Conservation (phyloP, 2,329 filamentous ascomycete genomes). For the Cordyceps cateniannulata region DNA sequence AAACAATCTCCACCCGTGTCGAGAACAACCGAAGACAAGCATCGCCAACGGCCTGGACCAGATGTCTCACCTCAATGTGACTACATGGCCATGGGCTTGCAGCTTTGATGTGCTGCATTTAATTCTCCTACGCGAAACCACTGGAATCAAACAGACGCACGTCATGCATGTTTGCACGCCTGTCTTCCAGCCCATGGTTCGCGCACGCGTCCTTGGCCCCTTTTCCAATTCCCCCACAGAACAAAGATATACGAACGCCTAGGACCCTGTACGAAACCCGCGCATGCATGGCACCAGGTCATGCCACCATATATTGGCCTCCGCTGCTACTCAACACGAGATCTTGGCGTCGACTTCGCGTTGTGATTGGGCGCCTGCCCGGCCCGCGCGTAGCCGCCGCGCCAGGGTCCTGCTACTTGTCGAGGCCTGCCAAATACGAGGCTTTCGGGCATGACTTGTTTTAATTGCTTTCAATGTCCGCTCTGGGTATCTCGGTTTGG, state of each 20-base stretch:
- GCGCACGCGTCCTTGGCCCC: background rate
- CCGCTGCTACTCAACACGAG: constrained; percentile 9
- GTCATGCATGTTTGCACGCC: background rate
- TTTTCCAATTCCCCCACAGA: background rate
- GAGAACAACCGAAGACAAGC: background rate
- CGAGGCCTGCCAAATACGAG: constrained; percentile 2
- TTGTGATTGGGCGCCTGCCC: constrained; percentile 3
- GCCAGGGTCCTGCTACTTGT: background rate
- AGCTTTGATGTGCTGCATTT: background rate
- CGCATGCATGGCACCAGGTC: constrained; percentile 2
- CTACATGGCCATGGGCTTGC: background rate
- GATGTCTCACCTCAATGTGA: background rate
- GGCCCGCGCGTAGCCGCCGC: background rate
- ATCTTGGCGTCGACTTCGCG: background rate
- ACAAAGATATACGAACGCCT: background rate
- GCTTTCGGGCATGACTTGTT: background rate
- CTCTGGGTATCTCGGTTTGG: background rate
- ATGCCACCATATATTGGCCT: background rate
- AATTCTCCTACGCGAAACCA: background rate
- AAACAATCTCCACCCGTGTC: background rate
- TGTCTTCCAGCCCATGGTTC: background rate
- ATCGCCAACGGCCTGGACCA: background rate
- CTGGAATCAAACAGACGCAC: background rate
- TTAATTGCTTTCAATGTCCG: no score
- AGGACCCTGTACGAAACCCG: background rate